Percentiles rank a stretch among this genome's conserved stretches.
Conservation (phyloP, 2,329 filamentous ascomycete genomes). For the Aaosphaeria arxii region DNA sequence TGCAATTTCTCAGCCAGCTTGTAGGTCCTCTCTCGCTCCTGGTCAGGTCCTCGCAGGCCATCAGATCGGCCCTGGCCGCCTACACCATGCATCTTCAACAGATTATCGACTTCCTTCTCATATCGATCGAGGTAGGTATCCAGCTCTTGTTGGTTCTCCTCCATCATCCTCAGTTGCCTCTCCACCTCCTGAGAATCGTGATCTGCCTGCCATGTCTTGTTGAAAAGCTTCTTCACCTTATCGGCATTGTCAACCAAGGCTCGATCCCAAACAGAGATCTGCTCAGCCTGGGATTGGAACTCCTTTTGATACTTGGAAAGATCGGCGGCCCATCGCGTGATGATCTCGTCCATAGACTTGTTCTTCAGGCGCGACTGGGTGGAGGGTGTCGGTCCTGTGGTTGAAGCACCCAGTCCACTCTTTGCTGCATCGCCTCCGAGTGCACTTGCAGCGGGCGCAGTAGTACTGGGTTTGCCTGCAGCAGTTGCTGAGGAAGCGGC, state of each 20-base stretch:
- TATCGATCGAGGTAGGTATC: conserved; percentile 86
- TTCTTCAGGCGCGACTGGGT: conserved; percentile 86
- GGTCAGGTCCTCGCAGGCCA: conserved; percentile 80
- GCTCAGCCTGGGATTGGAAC: conserved; percentile 84
- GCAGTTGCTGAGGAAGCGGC: conserved; percentile 13
- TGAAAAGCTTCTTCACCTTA: conserved; percentile 90
- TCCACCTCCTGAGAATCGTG: conserved; percentile 91
- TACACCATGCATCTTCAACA: conserved; percentile 84
- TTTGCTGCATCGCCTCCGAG: neutral
- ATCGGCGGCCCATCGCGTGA: conserved; percentile 94
- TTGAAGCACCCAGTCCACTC: conserved; percentile 64
- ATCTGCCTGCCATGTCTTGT: conserved; percentile 90
- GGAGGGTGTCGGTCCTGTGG: conserved; percentile 75
- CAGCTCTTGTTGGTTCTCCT: conserved; percentile 89
- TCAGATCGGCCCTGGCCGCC: conserved; percentile 52
- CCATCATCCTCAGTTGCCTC: conserved; percentile 82
- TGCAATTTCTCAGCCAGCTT: conserved; percentile 92
- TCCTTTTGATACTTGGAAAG: conserved; percentile 95
- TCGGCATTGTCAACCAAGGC: conserved; percentile 90
- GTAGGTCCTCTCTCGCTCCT: conserved; percentile 94
- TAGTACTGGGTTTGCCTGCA: conserved; percentile 13
- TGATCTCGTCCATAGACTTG: conserved; percentile 98
- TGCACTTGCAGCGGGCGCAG: conserved; percentile 20
- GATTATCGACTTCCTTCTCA: conserved; percentile 84
- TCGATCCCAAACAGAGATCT: conserved; percentile 88